Evolutionary conservation across 495 filamentous ascomycete genomes (phyloP).

Genomic region (Hypoxylon lenormandii): DNA sequence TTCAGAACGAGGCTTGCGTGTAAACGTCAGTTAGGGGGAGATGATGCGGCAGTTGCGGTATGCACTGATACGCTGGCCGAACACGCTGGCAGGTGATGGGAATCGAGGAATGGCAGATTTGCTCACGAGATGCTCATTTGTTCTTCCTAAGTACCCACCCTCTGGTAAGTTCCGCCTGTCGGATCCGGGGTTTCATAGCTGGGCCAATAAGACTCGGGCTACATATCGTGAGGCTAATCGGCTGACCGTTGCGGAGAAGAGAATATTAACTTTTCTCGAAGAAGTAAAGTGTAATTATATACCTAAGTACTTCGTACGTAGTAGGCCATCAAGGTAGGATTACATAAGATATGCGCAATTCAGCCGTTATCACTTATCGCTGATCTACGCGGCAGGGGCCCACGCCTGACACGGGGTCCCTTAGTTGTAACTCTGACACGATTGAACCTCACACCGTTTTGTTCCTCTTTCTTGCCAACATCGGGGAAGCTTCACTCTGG

Average conservation of each 20-base stretch:
- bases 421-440: slow-evolving; percentile 22
- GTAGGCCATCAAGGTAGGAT: slow-evolving; percentile 18
- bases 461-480: slow-evolving; percentile 8
- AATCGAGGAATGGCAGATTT: background rate
- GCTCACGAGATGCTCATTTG: slow-evolving; percentile 28
- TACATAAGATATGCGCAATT: slow-evolving; percentile 22
- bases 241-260: slow-evolving; percentile 34
- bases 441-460: slow-evolving; percentile 4
- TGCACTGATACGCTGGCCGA: slow-evolving; percentile 3
- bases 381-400: slow-evolving; percentile 13
- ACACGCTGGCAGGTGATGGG: slow-evolving; percentile 18
- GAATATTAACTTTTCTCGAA: background rate
- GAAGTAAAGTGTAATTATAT: too few relatives aligned
- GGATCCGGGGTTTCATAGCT: slow-evolving; percentile 28
- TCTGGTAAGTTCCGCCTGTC: slow-evolving; percentile 25
- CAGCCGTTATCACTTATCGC: slow-evolving; percentile 29
- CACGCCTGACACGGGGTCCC: background rate
- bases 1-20: background rate
- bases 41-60: background rate
- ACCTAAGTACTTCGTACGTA: too few relatives aligned
- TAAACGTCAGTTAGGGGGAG: background rate
- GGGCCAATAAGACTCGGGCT: slow-evolving; percentile 27
- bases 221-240: slow-evolving; percentile 36
- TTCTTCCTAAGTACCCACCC: slow-evolving; percentile 14
- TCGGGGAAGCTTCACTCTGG: slow-evolving; percentile 27